Conservation (phyloP, 257 asterid species). For the Fraxinus pennsylvanica region DNA sequence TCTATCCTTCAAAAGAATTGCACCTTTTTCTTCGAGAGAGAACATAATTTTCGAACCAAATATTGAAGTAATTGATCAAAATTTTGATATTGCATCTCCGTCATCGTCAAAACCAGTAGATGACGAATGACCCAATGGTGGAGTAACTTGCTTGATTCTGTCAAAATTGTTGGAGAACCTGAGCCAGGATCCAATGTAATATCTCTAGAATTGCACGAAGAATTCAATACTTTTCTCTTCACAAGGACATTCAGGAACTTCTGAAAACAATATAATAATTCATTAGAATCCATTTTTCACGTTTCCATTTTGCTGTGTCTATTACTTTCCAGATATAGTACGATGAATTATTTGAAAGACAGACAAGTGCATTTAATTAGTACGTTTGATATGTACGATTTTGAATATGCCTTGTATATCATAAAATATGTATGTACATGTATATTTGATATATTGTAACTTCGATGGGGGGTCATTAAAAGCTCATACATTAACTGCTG, state of each 20-base stretch:
- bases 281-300: too few relatives aligned
- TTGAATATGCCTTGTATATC: background rate
- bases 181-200: constrained; percentile 36
- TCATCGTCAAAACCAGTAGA: background rate
- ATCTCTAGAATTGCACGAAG: background rate
- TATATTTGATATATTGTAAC: too few relatives aligned
- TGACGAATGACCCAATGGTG: constrained; percentile 21
- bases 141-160: constrained; percentile 12
- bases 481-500: too few relatives aligned
- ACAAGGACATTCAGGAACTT: background rate
- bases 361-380: too few relatives aligned
- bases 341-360: too few relatives aligned
- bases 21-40: background rate
- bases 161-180: constrained; percentile 13
- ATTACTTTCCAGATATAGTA: too few relatives aligned
- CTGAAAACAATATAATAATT: background rate
- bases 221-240: background rate
- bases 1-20: constrained; percentile 16
- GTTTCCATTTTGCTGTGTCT: too few relatives aligned
- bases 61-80: background rate
- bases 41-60: background rate
- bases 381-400: background rate
- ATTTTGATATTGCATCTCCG: background rate
- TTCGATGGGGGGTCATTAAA: too few relatives aligned
- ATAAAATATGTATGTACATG: too few relatives aligned